Evolutionary conservation across 495 filamentous ascomycete genomes (phyloP).

Genomic region (Podospora comata): DNA sequence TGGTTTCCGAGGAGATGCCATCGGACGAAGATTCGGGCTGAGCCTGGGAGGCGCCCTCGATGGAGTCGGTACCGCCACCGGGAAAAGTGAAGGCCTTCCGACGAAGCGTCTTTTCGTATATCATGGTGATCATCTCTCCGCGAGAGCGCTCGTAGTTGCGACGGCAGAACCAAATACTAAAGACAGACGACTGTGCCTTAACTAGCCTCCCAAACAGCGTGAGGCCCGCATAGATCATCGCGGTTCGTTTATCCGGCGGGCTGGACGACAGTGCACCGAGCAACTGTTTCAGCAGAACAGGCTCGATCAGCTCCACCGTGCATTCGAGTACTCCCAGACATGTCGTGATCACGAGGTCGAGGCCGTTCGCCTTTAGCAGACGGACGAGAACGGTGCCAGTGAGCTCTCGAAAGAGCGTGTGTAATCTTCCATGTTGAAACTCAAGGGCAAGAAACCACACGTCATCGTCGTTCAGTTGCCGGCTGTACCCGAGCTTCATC

Average conservation of each 20-base stretch:
- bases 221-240: constrained; percentile 64
- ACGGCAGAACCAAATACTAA: constrained; percentile 70
- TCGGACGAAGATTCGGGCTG: constrained; percentile 19
- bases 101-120: constrained; percentile 78
- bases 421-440: constrained; percentile 70
- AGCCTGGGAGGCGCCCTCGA: constrained; percentile 9
- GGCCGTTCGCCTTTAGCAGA: constrained; percentile 67
- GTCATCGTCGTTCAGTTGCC: constrained; percentile 69
- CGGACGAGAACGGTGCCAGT: constrained; percentile 65
- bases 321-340: constrained; percentile 59
- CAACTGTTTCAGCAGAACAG: constrained; percentile 68
- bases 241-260: constrained; percentile 46
- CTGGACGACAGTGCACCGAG: constrained; percentile 62
- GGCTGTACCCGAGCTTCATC: constrained; percentile 57
- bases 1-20: constrained; percentile 23
- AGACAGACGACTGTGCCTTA: constrained; percentile 61
- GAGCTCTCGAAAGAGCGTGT: constrained; percentile 69
- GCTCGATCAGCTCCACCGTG: constrained; percentile 59
- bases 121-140: constrained; percentile 83
- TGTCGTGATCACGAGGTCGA: constrained; percentile 68
- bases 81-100: constrained; percentile 64
- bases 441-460: constrained; percentile 74
- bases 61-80: constrained; percentile 18
- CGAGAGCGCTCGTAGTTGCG: constrained; percentile 71
- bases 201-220: constrained; percentile 58